Base-by-base conservation (phyloP, 1,284 basidiomycete genomes). In the Vanrija humicola region DNA sequence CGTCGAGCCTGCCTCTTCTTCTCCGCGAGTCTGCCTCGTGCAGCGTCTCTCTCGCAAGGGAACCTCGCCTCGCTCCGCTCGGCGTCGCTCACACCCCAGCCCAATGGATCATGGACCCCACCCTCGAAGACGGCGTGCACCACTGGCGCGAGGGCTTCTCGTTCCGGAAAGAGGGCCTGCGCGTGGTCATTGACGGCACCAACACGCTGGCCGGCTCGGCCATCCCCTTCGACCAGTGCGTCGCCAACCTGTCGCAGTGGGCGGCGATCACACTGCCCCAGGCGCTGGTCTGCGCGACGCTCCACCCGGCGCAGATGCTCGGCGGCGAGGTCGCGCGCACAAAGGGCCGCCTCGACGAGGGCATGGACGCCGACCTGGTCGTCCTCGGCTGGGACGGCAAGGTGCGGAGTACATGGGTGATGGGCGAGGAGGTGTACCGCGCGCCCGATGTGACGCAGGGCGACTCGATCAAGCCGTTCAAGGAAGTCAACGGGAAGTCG, bases 101-200 rank as follows among this genome's bases (percentile, higher is more conserved):
- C 3, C 87, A 90, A 84, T 87, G 87, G 65, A 86, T 91, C 64
- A 81, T 95, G 47, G 90, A 95, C 74, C 91, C 90, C 3, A 79
- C 85, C 64, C 82, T 92, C 42, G 81, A 83, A 38, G 89, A 95
- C 67, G 92, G 91, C 9, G 77, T 88, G 25, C 87, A 94, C 72
- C 84, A 87, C 67, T 95, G 92, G 90, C 84, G 90, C 38, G 54
- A 56, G 1, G 67, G 65, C 6, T 86, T 89, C 64, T 83, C 85
- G 63, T 85, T 93, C 68, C 80, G 86, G 53, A 93, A 94, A 70
- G 82, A 86, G 57, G 90, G 91, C 12, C 82, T 86, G 62, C 86
- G 82, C 66, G 83, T 95, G 40, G 89, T 86, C 67, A 79, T 95
- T 18, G 87, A 90, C 70, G 88, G 88, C 39, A 92, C 90, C 0